Conservation (phyloP, 768 basidiomycete species). For the Coprinopsis cinerea region DNA sequence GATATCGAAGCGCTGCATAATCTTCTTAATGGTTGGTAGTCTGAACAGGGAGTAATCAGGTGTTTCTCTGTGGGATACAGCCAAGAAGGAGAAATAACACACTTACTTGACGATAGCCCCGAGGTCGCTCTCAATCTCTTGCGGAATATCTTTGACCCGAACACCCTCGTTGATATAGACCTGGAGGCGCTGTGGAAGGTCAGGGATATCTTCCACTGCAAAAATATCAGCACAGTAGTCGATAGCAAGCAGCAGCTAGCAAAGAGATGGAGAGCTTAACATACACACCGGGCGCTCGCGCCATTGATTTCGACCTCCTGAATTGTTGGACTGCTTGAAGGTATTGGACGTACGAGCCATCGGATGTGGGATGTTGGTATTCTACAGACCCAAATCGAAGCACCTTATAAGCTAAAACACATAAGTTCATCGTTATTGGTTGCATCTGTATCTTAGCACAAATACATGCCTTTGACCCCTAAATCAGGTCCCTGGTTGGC, state of each 20-base stretch:
- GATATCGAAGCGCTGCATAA: slow-evolving; percentile 7
- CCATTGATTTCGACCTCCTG: slow-evolving; percentile 5
- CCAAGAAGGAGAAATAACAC: too few species aligned
- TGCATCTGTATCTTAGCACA: too few species aligned
- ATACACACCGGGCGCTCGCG: slow-evolving; percentile 2
- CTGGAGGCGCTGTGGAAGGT: slow-evolving; percentile 10
- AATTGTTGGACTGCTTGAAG: neutral
- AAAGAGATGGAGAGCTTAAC: too few species aligned
- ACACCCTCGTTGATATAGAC: slow-evolving; percentile 9
- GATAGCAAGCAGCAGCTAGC: neutral
- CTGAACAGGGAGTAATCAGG: slow-evolving; percentile 1
- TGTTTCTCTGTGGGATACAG: too few species aligned
- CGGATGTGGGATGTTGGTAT: neutral
- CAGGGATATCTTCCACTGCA: slow-evolving; percentile 7
- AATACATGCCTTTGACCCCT: too few species aligned
- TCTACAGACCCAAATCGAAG: too few species aligned
- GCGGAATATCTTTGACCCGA: slow-evolving; percentile 4
- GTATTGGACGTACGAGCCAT: neutral
- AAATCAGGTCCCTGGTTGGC: too few species aligned
- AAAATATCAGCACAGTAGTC: neutral
- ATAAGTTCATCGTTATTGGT: too few species aligned
- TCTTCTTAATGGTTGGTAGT: slow-evolving; percentile 6
- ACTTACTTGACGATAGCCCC: neutral
- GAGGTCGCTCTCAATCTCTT: neutral
- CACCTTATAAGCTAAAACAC: too few species aligned